Percentiles rank a stretch among this genome's conserved stretches.
These are phyloP conservation scores for Plasmodium reichenowi DNA, from an alignment of 169 alveolate species.

Conservation along the genomic window DNA sequence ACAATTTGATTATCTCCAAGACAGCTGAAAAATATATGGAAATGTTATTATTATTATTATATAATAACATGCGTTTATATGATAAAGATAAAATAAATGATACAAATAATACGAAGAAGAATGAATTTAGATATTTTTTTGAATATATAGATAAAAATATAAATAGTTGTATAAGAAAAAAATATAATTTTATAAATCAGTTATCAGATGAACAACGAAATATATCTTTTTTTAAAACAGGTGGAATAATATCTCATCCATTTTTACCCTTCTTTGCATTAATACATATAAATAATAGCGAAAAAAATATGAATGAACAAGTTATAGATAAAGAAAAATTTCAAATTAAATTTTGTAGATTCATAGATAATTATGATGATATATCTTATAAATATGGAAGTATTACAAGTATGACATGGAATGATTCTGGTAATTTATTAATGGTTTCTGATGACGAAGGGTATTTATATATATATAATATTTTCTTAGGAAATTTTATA, in stretches of 20 bases:
- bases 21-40: conserved; percentile 62
- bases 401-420: conserved; percentile 45
- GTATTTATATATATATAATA: conserved; percentile 43
- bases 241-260: conserved; percentile 65
- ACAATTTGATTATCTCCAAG: conserved; percentile 25
- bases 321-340: conserved; percentile 15
- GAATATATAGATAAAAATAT: conserved; percentile 42
- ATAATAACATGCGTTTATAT: conserved; percentile 29
- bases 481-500: conserved; percentile 45
- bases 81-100: conserved; percentile 27
- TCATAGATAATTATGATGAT: conserved; percentile 15
- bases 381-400: conserved; percentile 47
- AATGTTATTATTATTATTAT: conserved; percentile 17
- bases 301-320: conserved; percentile 9
- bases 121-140: conserved; percentile 25
- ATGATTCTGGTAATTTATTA: conserved; percentile 18
- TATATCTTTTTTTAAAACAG: conserved; percentile 32
- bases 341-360: conserved; percentile 41
- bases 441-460: conserved; percentile 50
- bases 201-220: conserved; percentile 16
- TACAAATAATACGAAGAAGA: background rate
- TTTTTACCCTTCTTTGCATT: conserved; percentile 57
- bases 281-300: conserved; percentile 39
- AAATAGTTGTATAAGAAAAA: conserved; percentile 47
- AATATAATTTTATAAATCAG: conserved; percentile 23